Conservation (phyloP, 306 rosid species). For the Luffa acutangula region DNA sequence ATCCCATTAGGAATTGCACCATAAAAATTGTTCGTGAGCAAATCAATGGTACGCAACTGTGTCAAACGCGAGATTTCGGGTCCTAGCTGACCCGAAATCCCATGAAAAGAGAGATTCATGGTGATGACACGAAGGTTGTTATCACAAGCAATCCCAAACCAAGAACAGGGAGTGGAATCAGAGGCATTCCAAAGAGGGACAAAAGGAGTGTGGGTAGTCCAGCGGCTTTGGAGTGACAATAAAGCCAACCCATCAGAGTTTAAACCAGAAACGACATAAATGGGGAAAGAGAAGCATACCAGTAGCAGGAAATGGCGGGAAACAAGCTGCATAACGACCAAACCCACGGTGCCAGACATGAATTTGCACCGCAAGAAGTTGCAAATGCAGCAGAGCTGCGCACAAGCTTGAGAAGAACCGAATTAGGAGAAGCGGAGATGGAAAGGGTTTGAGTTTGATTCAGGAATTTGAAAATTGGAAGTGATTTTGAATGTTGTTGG, state of each 20-base stretch:
- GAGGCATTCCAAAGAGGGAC: constrained; percentile 47
- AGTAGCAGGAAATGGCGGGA: constrained; percentile 18
- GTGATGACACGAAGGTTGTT: constrained; percentile 22
- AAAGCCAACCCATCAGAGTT: constrained; percentile 54
- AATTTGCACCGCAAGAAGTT: background rate
- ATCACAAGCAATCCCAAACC: constrained; percentile 63
- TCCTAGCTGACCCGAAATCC: constrained; percentile 44
- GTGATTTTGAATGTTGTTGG: background rate
- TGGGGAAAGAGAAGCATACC: constrained; percentile 21
- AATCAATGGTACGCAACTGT: constrained; percentile 28
- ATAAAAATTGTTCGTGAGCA: constrained; percentile 24
- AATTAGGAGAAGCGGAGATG: background rate
- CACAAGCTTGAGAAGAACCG: background rate
- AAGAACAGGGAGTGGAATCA: constrained; percentile 61
- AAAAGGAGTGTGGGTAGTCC: constrained; percentile 35
- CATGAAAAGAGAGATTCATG: constrained; percentile 37
- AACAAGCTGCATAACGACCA: constrained; percentile 12
- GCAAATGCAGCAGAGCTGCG: background rate
- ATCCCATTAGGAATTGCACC: constrained; percentile 35
- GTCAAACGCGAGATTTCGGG: constrained; percentile 34
- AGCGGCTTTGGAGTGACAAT: constrained; percentile 35
- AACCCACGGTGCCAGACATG: background rate
- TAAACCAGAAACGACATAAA: constrained; percentile 21
- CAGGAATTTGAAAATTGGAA: background rate
- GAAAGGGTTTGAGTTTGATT: background rate